phyloP scores from a whole-genome alignment of 2,329 filamentous ascomycete genomes.

The Curvularia sp. region DNA sequence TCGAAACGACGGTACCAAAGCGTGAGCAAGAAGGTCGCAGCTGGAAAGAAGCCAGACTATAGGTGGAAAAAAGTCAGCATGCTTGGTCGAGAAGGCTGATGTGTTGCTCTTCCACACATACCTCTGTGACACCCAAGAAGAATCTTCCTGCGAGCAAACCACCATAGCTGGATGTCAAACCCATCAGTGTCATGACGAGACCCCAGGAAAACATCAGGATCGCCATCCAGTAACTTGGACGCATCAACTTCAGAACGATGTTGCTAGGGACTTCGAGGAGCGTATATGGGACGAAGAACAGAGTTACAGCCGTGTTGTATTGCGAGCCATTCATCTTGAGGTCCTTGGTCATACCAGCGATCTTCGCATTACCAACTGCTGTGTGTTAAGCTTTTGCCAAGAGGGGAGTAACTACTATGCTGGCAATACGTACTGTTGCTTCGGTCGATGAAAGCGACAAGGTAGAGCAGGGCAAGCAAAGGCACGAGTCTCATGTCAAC shows the following conservation, averaged over 20 bases:
- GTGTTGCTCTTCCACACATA: conserved; percentile 14
- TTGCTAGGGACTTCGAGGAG: conserved; percentile 51
- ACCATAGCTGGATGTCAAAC: conserved; percentile 56
- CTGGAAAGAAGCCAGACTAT: conserved; percentile 67
- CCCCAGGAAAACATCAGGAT: conserved; percentile 53
- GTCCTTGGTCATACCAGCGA: conserved; percentile 51
- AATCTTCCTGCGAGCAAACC: conserved; percentile 59
- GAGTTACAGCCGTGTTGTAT: conserved; percentile 52
- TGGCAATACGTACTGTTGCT: conserved; percentile 35
- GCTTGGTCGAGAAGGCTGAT: neutral
- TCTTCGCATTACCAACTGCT: conserved; percentile 52
- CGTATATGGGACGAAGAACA: conserved; percentile 54
- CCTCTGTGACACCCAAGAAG: conserved; percentile 52
- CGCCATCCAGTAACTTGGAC: conserved; percentile 52
- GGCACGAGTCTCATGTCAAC: conserved; percentile 46
- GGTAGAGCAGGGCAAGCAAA: conserved; percentile 44
- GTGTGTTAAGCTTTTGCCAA: conserved; percentile 11
- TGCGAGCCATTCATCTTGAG: conserved; percentile 48
- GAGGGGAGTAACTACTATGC: neutral
- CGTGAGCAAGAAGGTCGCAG: conserved; percentile 60
- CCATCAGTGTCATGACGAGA: conserved; percentile 53
- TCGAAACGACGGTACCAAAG: conserved; percentile 49
- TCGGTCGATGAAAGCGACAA: conserved; percentile 46
- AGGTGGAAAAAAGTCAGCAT: conserved; percentile 15
- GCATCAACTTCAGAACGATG: conserved; percentile 53